Evolutionary conservation across 441 rosid genomes (phyloP).

Genomic region (Raphanus hybrid): DNA sequence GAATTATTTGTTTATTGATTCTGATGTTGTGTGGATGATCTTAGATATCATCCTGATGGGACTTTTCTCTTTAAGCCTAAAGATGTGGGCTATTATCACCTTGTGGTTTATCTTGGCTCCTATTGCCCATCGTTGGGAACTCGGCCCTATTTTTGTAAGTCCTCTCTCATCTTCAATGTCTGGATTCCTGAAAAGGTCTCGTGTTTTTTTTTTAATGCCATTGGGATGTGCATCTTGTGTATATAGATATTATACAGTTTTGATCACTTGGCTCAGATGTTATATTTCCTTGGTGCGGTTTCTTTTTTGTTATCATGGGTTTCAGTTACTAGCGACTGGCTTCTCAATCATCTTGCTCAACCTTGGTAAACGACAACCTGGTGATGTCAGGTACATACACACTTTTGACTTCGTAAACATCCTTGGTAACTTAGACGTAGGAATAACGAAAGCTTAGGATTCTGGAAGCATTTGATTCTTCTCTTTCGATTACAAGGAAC

Average conservation of each 20-base stretch:
- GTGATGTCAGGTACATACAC: slow-evolving; percentile 76
- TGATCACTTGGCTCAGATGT: slow-evolving; percentile 6
- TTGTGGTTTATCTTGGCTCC: slow-evolving; percentile 89
- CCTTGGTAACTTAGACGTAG: neutral
- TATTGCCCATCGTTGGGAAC: slow-evolving; percentile 77
- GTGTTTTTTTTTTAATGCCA: slow-evolving; percentile 13
- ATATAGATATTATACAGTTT: neutral
- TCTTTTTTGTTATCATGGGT: neutral
- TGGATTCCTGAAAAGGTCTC: neutral
- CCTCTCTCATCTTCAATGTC: slow-evolving; percentile 18
- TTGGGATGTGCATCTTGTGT: slow-evolving; percentile 13
- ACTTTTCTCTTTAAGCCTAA: slow-evolving; percentile 68
- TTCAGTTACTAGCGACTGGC: slow-evolving; percentile 88
- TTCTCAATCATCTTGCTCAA: slow-evolving; percentile 75
- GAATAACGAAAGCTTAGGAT: slow-evolving; percentile 5
- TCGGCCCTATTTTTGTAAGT: slow-evolving; percentile 93
- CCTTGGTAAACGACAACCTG: slow-evolving; percentile 82
- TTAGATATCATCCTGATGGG: slow-evolving; percentile 82
- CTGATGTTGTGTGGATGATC: slow-evolving; percentile 29
- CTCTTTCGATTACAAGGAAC: too few relatives aligned
- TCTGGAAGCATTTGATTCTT: slow-evolving; percentile 13
- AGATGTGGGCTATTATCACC: slow-evolving; percentile 62
- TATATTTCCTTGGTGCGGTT: too few relatives aligned
- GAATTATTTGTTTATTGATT: slow-evolving; percentile 32
- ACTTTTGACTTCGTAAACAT: slow-evolving; percentile 16